Base-by-base conservation (phyloP, 495 filamentous ascomycete species). In the Hyphodiscus hymeniophilus region DNA sequence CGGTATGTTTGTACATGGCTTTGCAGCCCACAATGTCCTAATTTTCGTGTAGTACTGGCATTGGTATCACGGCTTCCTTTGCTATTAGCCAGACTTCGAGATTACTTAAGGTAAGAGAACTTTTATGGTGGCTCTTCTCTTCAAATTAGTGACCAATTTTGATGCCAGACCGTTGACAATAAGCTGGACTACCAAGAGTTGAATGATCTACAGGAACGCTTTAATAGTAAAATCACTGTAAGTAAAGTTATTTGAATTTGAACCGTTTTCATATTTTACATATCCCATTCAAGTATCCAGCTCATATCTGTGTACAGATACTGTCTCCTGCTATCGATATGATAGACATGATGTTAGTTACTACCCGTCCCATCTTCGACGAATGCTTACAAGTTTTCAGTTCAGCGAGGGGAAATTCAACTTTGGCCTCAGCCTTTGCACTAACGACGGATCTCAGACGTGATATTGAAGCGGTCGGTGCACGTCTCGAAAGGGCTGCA, bases 321-420 rank as follows among this genome's bases (percentile, higher is more conserved):
- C 82, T 96, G 33, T 87, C 87, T 18, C 90, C 90, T 3, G 84
- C 89, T 1, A 94, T 96, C 58, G 88, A 96, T 58, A 78, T 95
- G 73, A 92, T 96, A 46, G 89, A 95, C 61, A 71, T 96, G 53
- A 94, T 92, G 83, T 89, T 66, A 60, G 73, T 67, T 26, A 46
- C 30, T 16, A 32, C 31, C 4, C 24, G 35, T 15, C 15, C 3
- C 3, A 30, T 42, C 7, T 8, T 40, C 17, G 2, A 21, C 12
- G 20, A 11, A 2, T 24, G 44, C 39, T 42, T 12, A 42, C 15
- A 12, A 12, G 13, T 4, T 16, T 7, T 18, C 45, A 89, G 85
- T 54, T 87, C 90, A 52, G 87, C 89, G 4, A 79, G 94, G 55
- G 94, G 94, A n/a, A 96, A 99, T 59, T 88, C 89, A 0, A 86